These are phyloP conservation scores for Leccinum broughii DNA, from an alignment of 768 basidiomycete genomes.

Conservation along the genomic window DNA sequence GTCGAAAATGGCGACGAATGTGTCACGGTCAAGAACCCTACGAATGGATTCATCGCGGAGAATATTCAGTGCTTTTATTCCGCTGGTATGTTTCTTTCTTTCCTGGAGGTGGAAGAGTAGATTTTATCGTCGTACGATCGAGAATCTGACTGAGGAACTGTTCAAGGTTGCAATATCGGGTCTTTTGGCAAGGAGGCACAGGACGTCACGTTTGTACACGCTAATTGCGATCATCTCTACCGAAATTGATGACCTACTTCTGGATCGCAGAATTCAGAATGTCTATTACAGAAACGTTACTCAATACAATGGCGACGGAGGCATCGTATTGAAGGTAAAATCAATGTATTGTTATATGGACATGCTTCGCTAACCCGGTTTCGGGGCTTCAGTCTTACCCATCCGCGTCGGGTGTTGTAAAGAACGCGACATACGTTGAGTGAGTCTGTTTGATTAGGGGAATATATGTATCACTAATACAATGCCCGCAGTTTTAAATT, in stretches of 20 bases:
- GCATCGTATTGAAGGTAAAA: slow-evolving; percentile 13
- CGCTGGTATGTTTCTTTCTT: neutral
- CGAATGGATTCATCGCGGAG: slow-evolving; percentile 19
- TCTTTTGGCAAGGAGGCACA: slow-evolving; percentile 6
- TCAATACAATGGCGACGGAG: neutral
- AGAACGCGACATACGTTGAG: slow-evolving; percentile 14
- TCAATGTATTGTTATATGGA: neutral
- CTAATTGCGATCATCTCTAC: neutral
- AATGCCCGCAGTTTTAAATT: slow-evolving; percentile 8
- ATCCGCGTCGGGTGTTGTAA: slow-evolving; percentile 9
- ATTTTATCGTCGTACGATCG: neutral
- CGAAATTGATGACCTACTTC: neutral
- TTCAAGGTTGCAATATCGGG: slow-evolving; percentile 17
- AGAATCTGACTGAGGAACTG: neutral
- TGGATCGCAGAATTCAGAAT: slow-evolving; percentile 5
- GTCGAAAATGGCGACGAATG: slow-evolving; percentile 37
- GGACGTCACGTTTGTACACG: slow-evolving; percentile 5
- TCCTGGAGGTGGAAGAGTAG: neutral
- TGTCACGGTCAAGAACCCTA: slow-evolving; percentile 36
- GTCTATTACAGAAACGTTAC: slow-evolving; percentile 14
- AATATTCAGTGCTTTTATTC: slow-evolving; percentile 16
- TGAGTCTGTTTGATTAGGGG: neutral
- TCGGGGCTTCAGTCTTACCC: slow-evolving; percentile 10
- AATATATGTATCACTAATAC: neutral
- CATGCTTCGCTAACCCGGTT: neutral